Conservation (phyloP, 164 flowering plant species). For the Sextonia rubra region DNA sequence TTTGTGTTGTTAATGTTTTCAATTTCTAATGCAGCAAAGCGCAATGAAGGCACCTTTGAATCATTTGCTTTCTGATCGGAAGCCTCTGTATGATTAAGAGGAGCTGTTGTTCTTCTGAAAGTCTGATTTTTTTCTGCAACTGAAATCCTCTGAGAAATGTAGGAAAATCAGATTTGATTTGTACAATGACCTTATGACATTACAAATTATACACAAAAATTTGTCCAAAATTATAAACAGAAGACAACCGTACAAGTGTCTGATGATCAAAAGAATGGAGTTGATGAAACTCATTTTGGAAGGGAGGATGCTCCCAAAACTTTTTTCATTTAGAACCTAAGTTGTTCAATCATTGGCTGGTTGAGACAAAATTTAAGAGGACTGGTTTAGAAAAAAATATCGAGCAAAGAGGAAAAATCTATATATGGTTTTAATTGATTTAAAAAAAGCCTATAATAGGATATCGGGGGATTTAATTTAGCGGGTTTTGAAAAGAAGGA, state of each 20-base stretch:
- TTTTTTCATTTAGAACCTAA: background rate
- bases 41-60: background rate
- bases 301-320: background rate
- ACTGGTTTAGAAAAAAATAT: too few relatives aligned
- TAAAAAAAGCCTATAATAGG: too few relatives aligned
- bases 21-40: slow-evolving; percentile 2
- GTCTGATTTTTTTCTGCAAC: slow-evolving; percentile 1
- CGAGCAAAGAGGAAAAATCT: too few relatives aligned
- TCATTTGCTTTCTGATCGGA: background rate
- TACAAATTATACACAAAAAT: background rate
- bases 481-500: too few relatives aligned
- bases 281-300: background rate
- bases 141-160: slow-evolving; percentile 9
- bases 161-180: slow-evolving; percentile 3
- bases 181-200: background rate
- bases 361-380: background rate
- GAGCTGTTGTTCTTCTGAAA: background rate
- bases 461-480: too few relatives aligned
- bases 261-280: background rate
- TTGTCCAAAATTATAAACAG: background rate
- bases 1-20: slow-evolving; percentile 7
- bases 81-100: slow-evolving; percentile 5
- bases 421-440: too few relatives aligned
- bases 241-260: too few relatives aligned
- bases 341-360: background rate